Evolutionary conservation across 2,329 filamentous ascomycete genomes (phyloP).

Genomic region (Penicillium sp.): DNA sequence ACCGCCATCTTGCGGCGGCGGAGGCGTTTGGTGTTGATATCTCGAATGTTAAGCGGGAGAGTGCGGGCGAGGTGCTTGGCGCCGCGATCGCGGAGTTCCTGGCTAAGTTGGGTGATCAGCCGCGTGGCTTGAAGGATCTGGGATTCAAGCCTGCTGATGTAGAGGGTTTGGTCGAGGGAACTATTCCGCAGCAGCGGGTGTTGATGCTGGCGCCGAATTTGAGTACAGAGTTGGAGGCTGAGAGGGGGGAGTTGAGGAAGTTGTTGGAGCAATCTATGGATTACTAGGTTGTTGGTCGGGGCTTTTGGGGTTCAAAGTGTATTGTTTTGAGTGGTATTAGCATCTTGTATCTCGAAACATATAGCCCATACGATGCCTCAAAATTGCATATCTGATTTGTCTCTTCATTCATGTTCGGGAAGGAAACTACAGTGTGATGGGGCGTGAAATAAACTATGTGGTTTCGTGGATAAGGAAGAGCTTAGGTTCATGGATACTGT

Average conservation of each 20-base stretch:
- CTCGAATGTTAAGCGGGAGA: slow-evolving; percentile 80
- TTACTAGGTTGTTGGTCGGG: slow-evolving; percentile 41
- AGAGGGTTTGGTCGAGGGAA: slow-evolving; percentile 85
- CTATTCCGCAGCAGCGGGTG: slow-evolving; percentile 86
- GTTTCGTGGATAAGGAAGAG: background rate
- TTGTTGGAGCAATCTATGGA: slow-evolving; percentile 66
- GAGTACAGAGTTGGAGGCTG: slow-evolving; percentile 64
- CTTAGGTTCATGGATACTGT: background rate
- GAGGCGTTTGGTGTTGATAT: slow-evolving; percentile 90
- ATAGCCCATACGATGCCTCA: background rate
- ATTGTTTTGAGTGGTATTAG: too few relatives aligned
- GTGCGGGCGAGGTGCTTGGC: slow-evolving; percentile 80
- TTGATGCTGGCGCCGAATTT: slow-evolving; percentile 87
- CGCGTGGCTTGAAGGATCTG: slow-evolving; percentile 75
- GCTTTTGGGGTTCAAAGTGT: background rate
- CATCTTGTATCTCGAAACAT: background rate
- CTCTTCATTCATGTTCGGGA: background rate
- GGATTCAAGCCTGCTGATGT: slow-evolving; percentile 77
- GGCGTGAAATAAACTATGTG: background rate
- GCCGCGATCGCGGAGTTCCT: slow-evolving; percentile 83
- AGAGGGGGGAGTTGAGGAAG: slow-evolving; percentile 68
- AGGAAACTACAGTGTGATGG: background rate
- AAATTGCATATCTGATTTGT: background rate
- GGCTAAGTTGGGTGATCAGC: slow-evolving; percentile 82
- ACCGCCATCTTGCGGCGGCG: slow-evolving; percentile 84